Evolutionary conservation across 2,329 filamentous ascomycete genomes (phyloP), one percentile per base, ranked within the genome.

Genomic region (Colletotrichum lindemuthianum): DNA sequence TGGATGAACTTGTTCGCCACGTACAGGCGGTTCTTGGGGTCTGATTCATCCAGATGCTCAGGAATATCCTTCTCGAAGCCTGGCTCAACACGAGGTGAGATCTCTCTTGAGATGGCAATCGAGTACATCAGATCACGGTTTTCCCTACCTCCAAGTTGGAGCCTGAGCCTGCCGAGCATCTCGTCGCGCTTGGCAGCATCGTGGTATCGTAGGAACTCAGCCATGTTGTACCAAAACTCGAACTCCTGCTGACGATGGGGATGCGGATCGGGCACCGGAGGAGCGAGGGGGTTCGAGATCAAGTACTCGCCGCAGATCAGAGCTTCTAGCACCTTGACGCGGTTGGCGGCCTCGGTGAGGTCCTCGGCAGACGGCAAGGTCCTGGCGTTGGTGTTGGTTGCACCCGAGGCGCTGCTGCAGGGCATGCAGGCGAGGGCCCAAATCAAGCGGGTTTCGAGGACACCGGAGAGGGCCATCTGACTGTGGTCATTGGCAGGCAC

Each of bases 71-170:
- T 84, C 67, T 85, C 85, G 37, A 86, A 86, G 68, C 84, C 85
- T 10, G 87, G 80, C 12, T 85, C 85, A 72, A 85, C 88, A 49
- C 88, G 86, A 37, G 88, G 88, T 49, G 91, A 89, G 53, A 93
- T 83, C 67, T 94, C 88, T 33, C 93, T 88, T 13, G 91, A 88
- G 59, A 97, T 87, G 8, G 92, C 92, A 69, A 97, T 90, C 0
- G 92, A 96, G 77, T 97, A 97, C 60, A 97, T 86, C 15, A 97
- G 90, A 74, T 97, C 93, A 57, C 94, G 88, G 72, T 95, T 96
- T 78, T 97, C 94, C 32, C 90, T 86, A 51, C 90, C 90, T 69
- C 93, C 91, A 11, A 97, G 83, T 24, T 95, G 82, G 60, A 84
- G 84, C 37, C 92, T 88, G 75, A 93, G 86, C 55, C 84, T 84